Evolutionary conservation across 805 yeast species (phyloP).

Genomic region (Teunomyces lycoperdinae): DNA sequence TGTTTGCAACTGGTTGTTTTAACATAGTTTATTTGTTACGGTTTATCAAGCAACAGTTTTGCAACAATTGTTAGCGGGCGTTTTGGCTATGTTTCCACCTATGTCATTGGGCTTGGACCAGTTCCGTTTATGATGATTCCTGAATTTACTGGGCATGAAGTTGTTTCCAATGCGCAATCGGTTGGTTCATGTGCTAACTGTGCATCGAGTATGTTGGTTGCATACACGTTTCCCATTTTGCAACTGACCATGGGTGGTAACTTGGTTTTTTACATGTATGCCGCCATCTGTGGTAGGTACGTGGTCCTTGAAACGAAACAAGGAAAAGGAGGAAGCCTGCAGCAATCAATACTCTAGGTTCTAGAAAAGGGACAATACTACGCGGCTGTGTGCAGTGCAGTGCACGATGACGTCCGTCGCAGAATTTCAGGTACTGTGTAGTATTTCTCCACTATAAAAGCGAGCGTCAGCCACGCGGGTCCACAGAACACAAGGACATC

Average conservation of each 20-base stretch:
- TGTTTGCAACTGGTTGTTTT: constrained; percentile 19
- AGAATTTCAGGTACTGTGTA: constrained; percentile 2
- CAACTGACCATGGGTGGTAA: constrained; percentile 22
- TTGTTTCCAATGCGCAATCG: constrained; percentile 33
- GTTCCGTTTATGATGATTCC: constrained; percentile 38
- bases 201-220: constrained; percentile 32
- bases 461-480: not conserved
- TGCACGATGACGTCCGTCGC: not conserved
- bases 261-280: constrained; percentile 27
- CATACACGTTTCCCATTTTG: constrained; percentile 30
- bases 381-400: not conserved
- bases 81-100: constrained; percentile 32
- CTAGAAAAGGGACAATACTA: not conserved
- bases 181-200: constrained; percentile 35
- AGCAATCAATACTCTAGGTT: not conserved
- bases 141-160: constrained; percentile 32
- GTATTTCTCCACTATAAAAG: not conserved
- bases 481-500: not conserved
- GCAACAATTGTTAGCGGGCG: constrained; percentile 23
- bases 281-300: constrained; percentile 14
- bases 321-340: constrained; percentile 12
- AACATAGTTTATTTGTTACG: constrained; percentile 25
- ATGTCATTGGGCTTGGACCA: constrained; percentile 36
- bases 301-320: constrained; percentile 34
- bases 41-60: constrained; percentile 15